Base-by-base conservation (phyloP, 129 eudicot genomes). In the Rutidosis leptorrhynchoides region DNA sequence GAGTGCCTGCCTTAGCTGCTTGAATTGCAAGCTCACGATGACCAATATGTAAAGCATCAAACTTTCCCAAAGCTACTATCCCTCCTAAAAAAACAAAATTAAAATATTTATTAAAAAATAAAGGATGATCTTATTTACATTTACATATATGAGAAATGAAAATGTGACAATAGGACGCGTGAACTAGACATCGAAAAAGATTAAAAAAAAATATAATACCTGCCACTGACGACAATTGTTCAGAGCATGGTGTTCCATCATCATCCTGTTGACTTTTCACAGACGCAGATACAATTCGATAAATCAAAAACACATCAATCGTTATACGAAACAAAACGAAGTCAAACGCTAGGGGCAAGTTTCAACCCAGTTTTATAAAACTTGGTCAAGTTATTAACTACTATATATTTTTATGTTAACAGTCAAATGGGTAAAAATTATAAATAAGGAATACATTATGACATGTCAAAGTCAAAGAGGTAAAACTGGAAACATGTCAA, bases 11-110 rank as follows among this genome's bases (percentile, higher is more conserved):
- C 72, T 80, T 86, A 28, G 99, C 75, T 51, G 99, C 99, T 74
- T 86, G 99, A 65, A 86, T 84, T 32, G 97, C 99, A 63, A 94
- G 99, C 77, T 94, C 97, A 32, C 99, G 92, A 67, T 94, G 97
- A 73, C 99, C 99, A 10, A 94, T 81, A 73, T 94, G 99, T 26
- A 94, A 87, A 28, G 99, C 99, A 75, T 94, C 99, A 74, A 94
- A 94, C 78, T 94, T 94, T 55, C 99, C 99, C 69, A 94, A 64
- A 55, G 99, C 99, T 54, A 94, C 99, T 64, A 89, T 79, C 46
- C 99, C 97, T 29, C 97, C 99, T 94, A 55, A 22, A 66, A n/a
- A 65, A 66, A 62, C 32, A 6, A 67, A n/a, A 30, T 17, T n/a
- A n/a, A 54, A 66, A 45, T 71, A 57, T 45, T 65, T 25, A 51